Evolutionary conservation across 768 basidiomycete genomes (phyloP), one percentile per base, ranked within the genome.

Genomic region (Gyrodon lividus): DNA sequence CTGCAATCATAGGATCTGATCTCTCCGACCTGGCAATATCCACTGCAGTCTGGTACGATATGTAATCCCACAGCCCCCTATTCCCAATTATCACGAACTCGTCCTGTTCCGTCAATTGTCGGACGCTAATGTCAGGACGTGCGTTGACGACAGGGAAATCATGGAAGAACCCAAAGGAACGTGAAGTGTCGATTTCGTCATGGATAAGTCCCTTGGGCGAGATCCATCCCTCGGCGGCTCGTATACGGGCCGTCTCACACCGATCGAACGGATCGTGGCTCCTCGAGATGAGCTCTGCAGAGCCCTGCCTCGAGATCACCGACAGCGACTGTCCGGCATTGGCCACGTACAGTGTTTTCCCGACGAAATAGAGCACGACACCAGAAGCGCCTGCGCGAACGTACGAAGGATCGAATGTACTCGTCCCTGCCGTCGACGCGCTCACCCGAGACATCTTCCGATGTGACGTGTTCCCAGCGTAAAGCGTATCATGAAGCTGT

Each of bases 41-140:
- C 49, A 98, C 93, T 1, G 97, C 96, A 0, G 91, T 96, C 68
- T 98, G 93, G 64, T 90, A 92, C 4, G 90, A 87, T 57, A 98
- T 89, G 57, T 83, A 90, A 58, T 95, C 89, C 97, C 97, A 99
- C 22, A 98, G 67, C 0, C 92, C 92, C 5, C 84, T 80, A 66
- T 98, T 98, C 24, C 87, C 97, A 54, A 99, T 80, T 72, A 99
- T 96, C 61, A 98, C 81, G 63, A 98, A 97, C 69, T 99, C 96
- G 69, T 99, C 97, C 48, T 84, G 78, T 55, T 91, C 86, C 2
- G 83, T 78, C 16, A 99, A 72, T 42, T 84, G 77, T 56, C 86
- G 83, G 4, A 73, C 75, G 57, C 74, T 74, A 54, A 96, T 80
- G 65, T 92, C 82, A 0, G 97, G 96, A 6, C 87, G 78, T 0